phyloP scores from a whole-genome alignment of 169 alveolate genomes.

The Plasmodium cynomolgi region DNA sequence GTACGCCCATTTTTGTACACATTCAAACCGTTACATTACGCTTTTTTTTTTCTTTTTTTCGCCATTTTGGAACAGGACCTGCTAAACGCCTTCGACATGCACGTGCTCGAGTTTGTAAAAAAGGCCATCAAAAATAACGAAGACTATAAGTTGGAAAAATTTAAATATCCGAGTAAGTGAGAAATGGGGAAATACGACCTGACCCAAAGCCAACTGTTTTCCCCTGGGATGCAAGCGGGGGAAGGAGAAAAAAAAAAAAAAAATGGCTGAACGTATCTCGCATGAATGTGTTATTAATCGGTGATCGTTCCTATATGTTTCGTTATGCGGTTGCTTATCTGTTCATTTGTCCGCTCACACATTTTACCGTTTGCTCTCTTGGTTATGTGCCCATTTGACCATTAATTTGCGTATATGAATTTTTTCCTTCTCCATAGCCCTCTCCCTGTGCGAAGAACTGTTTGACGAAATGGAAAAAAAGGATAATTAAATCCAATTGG shows the following conservation, averaged over 20 bases:
- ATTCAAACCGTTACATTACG: not conserved
- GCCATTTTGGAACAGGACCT: conserved; percentile 15
- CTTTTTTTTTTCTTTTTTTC: not conserved
- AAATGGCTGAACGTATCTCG: not conserved
- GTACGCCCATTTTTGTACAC: not conserved
- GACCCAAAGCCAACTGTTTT: not conserved
- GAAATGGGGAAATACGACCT: not conserved
- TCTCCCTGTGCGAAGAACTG: conserved; percentile 50
- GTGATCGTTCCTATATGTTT: not conserved
- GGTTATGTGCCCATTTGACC: not conserved
- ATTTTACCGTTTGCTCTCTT: conserved; percentile 4
- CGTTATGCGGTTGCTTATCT: not conserved
- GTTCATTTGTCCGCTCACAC: not conserved
- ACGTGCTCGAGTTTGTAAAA: conserved; percentile 39
- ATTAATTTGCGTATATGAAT: not conserved
- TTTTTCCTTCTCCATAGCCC: conserved; percentile 4
- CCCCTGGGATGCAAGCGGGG: not conserved
- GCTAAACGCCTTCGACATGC: conserved; percentile 57
- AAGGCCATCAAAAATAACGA: conserved; percentile 56
- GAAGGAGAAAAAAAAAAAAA: not conserved
- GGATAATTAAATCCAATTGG: not conserved
- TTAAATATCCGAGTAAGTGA: conserved; percentile 69
- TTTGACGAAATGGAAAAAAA: conserved; percentile 54
- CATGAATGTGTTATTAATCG: not conserved
- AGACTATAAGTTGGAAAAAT: conserved; percentile 54